Conservation (phyloP, 768 basidiomycete genomes). For the Tremella mesenterica region DNA sequence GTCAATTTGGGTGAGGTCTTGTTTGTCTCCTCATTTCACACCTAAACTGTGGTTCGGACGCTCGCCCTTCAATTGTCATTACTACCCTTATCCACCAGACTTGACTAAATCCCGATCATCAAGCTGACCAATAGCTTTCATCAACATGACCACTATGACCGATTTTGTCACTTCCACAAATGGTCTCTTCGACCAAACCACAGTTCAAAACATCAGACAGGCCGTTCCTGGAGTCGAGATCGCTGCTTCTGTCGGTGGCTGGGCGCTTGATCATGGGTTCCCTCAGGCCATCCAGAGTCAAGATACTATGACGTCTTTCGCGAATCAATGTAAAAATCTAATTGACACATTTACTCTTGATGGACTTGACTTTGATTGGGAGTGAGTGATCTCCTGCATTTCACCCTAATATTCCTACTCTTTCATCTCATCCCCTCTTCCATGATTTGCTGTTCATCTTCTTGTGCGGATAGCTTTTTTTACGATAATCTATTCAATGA, state of each 20-base stretch:
- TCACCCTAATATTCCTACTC: not conserved
- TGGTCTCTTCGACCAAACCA: not conserved
- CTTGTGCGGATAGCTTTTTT: too few species aligned
- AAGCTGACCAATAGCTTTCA: conserved; percentile 5
- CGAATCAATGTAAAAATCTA: not conserved
- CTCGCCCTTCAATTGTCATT: too few species aligned
- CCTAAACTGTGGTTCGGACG: too few species aligned
- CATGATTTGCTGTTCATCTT: too few species aligned
- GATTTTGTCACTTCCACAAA: not conserved
- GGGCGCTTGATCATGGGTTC: conserved; percentile 1
- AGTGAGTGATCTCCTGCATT: not conserved
- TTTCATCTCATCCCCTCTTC: too few species aligned
- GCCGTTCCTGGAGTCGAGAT: not conserved
- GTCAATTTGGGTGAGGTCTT: conserved; percentile 1
- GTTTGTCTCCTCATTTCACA: too few species aligned
- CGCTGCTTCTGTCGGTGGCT: conserved; percentile 1
- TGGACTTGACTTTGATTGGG: conserved; percentile 3
- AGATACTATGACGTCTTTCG: not conserved
- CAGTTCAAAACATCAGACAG: not conserved
- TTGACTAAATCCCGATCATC: not conserved
- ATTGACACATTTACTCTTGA: not conserved
- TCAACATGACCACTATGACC: conserved; percentile 1
- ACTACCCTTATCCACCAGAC: not conserved
- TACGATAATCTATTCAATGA: too few species aligned
- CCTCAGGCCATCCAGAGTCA: not conserved